Conservation (phyloP, 2,329 filamentous ascomycete species). For the Aureobasidium sp. region DNA sequence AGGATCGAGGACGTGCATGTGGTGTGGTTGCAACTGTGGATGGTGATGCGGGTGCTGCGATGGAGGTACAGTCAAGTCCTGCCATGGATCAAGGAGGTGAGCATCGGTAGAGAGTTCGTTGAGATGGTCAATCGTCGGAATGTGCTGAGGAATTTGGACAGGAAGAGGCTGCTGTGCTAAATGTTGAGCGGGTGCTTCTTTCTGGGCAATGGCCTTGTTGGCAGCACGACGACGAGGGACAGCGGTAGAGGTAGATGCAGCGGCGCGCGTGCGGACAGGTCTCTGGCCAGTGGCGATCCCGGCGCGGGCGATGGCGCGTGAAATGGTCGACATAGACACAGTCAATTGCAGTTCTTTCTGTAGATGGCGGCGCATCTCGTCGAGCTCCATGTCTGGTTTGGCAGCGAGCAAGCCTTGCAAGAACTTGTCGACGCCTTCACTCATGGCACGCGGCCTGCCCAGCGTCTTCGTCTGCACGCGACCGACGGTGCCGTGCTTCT, state of each 20-base stretch:
- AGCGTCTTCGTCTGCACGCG: slow-evolving; percentile 16
- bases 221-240: background rate
- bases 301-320: slow-evolving; percentile 11
- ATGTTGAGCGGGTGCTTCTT: background rate
- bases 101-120: background rate
- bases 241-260: background rate
- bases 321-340: slow-evolving; percentile 15
- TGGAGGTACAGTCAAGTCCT: background rate
- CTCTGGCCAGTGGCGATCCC: slow-evolving; percentile 1
- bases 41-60: background rate
- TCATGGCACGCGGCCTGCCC: slow-evolving; percentile 14
- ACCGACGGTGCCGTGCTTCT: slow-evolving; percentile 15
- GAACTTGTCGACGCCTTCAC: slow-evolving; percentile 15
- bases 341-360: slow-evolving; percentile 11
- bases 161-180: background rate
- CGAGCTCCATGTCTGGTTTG: slow-evolving; percentile 16
- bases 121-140: background rate
- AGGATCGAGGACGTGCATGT: slow-evolving; percentile 8
- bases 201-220: background rate
- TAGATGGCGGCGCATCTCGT: slow-evolving; percentile 16
- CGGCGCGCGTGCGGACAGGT: background rate
- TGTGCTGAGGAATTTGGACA: background rate
- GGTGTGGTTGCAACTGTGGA: slow-evolving; percentile 4
- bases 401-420: slow-evolving; percentile 15
- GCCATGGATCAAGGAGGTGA: slow-evolving; percentile 12